Percentiles rank a stretch among this genome's conserved stretches.
Conservation (phyloP, 345 rosid genomes). For the Citrus reticulata region DNA sequence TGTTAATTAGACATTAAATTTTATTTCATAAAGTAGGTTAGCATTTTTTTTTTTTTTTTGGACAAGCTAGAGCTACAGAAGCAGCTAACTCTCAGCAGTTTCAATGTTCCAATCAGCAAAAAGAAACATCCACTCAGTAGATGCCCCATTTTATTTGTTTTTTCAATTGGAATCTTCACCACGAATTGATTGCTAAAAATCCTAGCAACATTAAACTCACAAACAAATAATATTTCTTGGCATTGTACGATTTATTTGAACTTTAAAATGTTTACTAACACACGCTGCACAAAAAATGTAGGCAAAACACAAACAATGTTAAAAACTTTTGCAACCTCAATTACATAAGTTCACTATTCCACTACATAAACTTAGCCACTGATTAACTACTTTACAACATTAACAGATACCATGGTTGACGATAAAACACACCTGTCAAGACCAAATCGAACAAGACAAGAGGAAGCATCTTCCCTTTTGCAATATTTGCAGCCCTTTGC, state of each 20-base stretch:
- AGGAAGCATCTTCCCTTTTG: conserved; percentile 78
- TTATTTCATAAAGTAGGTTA: not conserved
- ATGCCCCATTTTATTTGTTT: not conserved
- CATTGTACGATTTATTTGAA: not conserved
- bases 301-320: not conserved
- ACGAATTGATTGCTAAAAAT: conserved; percentile 1
- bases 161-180: not conserved
- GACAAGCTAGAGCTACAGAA: not conserved
- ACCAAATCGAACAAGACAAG: conserved; percentile 96
- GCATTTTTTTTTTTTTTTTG: too few relatives aligned
- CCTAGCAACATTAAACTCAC: not conserved
- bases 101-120: not conserved
- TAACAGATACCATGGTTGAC: not conserved
- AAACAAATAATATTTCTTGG: not conserved
- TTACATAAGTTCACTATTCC: not conserved
- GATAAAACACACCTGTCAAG: conserved; percentile 63
- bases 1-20: not conserved
- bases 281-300: not conserved
- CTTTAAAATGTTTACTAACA: not conserved
- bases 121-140: not conserved
- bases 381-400: not conserved
- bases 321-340: not conserved
- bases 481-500: conserved; percentile 98
- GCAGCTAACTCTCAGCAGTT: not conserved
- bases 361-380: not conserved